Evolutionary conservation across 192 early-diverging fungal genomes (phyloP).

Genomic region (Coemansia sp.): DNA sequence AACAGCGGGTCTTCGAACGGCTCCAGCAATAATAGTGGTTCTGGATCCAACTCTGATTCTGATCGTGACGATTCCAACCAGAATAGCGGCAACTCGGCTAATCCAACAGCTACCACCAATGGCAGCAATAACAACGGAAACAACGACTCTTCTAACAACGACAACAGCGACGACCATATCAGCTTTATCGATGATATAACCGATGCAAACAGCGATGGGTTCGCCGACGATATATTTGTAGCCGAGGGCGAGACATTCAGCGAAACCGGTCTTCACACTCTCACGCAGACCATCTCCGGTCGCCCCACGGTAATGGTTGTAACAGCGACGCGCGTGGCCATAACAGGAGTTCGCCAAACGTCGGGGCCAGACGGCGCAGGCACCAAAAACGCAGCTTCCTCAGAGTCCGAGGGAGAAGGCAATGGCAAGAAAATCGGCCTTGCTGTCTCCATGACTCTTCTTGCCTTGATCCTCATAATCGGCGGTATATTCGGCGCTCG

Average conservation of each 20-base stretch:
- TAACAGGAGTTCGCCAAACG: background rate
- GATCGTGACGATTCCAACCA: background rate
- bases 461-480: constrained; percentile 18
- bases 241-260: background rate
- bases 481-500: constrained; percentile 18
- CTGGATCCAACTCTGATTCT: background rate
- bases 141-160: background rate
- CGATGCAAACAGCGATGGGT: background rate
- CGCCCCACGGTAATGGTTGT: background rate
- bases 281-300: constrained; percentile 5
- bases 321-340: background rate
- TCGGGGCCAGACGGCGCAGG: background rate
- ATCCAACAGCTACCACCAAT: background rate
- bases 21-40: background rate
- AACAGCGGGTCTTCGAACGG: background rate
- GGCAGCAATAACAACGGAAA: background rate
- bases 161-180: background rate
- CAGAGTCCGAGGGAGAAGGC: background rate
- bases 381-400: background rate
- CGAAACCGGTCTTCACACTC: background rate
- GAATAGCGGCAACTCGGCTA: background rate
- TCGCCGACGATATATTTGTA: background rate
- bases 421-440: constrained; percentile 11
- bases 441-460: constrained; percentile 7
- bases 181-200: background rate